phyloP scores from a whole-genome alignment of 129 eudicot species.

The Tanacetum coccineum region DNA sequence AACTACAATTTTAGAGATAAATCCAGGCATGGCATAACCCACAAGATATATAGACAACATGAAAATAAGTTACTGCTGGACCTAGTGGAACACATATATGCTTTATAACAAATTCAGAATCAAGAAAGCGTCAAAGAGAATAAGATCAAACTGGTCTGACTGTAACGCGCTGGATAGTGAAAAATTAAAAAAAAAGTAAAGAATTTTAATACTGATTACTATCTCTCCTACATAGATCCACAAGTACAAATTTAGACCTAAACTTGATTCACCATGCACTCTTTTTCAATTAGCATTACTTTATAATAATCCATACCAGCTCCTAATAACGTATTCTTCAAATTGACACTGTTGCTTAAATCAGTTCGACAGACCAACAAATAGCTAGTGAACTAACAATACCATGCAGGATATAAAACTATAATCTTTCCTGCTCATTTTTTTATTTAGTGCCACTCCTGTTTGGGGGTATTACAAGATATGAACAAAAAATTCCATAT shows the following conservation, averaged over 20 bases:
- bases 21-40: neutral
- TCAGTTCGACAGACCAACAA: neutral
- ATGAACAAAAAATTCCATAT: neutral
- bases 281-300: conserved; percentile 2
- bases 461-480: neutral
- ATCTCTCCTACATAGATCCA: too few relatives aligned
- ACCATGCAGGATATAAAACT: neutral
- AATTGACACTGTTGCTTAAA: conserved; percentile 5
- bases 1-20: conserved; percentile 1
- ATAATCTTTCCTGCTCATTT: neutral
- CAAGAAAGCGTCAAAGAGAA: neutral
- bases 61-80: neutral
- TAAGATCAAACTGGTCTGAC: neutral
- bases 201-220: too few relatives aligned
- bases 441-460: conserved; percentile 1
- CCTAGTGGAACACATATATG: neutral
- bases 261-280: neutral
- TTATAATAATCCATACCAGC: neutral
- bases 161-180: neutral
- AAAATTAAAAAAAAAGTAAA: neutral
- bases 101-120: neutral
- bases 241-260: neutral
- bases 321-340: neutral
- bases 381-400: neutral
- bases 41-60: neutral